These are phyloP conservation scores for Alternaria metachromatica DNA, from an alignment of 2,329 filamentous ascomycete genomes.

Conservation along the genomic window DNA sequence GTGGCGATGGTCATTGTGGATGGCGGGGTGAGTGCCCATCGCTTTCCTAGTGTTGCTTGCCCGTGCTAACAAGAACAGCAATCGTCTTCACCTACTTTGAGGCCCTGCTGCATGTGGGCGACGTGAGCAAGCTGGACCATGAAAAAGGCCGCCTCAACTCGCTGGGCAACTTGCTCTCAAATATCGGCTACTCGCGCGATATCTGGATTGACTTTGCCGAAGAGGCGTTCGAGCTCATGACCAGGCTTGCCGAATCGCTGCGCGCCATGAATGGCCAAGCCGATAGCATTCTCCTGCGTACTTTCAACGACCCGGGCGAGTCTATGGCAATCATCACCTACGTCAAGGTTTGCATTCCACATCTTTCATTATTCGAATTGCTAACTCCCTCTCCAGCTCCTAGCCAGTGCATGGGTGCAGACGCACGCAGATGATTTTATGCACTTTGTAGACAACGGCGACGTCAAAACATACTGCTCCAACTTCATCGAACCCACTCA, in stretches of 20 bases:
- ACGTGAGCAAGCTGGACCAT: conserved; percentile 68
- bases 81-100: conserved; percentile 95
- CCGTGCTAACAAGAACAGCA: conserved; percentile 62
- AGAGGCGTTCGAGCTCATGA: conserved; percentile 72
- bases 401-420: conserved; percentile 86
- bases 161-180: conserved; percentile 73
- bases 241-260: conserved; percentile 66
- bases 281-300: conserved; percentile 63
- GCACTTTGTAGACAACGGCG: conserved; percentile 66
- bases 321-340: conserved; percentile 86
- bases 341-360: conserved; percentile 61
- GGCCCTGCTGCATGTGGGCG: conserved; percentile 72
- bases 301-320: conserved; percentile 74
- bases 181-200: conserved; percentile 70
- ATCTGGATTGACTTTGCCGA: conserved; percentile 85
- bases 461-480: conserved; percentile 72
- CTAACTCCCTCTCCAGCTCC: conserved; percentile 61
- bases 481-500: conserved; percentile 75
- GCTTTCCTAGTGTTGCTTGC: conserved; percentile 1
- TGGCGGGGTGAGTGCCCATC: conserved; percentile 80
- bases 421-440: conserved; percentile 72
- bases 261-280: conserved; percentile 58
- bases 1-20: conserved; percentile 94
- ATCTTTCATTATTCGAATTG: neutral
- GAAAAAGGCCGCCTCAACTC: conserved; percentile 76